phyloP scores from a whole-genome alignment of 441 rosid genomes.

The Mallotus japonicus region DNA sequence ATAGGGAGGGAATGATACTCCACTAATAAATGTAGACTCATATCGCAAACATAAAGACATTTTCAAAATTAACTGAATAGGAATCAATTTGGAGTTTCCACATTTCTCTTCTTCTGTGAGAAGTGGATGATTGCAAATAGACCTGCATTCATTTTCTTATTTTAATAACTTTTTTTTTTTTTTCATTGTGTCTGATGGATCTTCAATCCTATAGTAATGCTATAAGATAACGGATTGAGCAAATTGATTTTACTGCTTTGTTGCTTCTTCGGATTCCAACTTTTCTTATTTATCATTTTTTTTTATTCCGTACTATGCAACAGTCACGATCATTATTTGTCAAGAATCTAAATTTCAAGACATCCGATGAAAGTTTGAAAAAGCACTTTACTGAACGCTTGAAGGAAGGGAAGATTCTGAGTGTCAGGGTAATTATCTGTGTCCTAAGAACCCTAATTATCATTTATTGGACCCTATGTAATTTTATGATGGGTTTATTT shows the following conservation, averaged over 20 bases:
- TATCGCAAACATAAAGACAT: not conserved
- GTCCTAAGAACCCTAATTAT: not conserved
- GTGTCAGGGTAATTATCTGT: constrained; percentile 62
- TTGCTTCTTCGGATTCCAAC: not conserved
- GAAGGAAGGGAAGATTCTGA: constrained; percentile 68
- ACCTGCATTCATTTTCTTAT: not conserved
- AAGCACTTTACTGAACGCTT: constrained; percentile 60
- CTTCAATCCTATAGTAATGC: not conserved
- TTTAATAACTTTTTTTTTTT: not conserved
- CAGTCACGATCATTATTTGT: constrained; percentile 87
- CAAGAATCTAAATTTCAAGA: constrained; percentile 90
- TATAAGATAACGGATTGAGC: not conserved
- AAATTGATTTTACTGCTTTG: not conserved
- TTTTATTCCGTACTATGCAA: constrained; percentile 25
- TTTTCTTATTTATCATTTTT: constrained; percentile 4
- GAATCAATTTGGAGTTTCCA: not conserved
- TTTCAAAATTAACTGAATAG: too few species aligned
- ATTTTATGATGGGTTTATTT: constrained; percentile 14
- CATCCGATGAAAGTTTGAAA: constrained; percentile 71
- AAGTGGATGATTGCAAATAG: not conserved
- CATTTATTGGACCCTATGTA: constrained; percentile 17
- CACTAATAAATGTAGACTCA: not conserved
- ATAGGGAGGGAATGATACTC: not conserved
- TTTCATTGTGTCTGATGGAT: not conserved
- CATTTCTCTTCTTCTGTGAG: not conserved